Conservation (phyloP, 495 filamentous ascomycete species). For the Aspergillus cavernicola region DNA sequence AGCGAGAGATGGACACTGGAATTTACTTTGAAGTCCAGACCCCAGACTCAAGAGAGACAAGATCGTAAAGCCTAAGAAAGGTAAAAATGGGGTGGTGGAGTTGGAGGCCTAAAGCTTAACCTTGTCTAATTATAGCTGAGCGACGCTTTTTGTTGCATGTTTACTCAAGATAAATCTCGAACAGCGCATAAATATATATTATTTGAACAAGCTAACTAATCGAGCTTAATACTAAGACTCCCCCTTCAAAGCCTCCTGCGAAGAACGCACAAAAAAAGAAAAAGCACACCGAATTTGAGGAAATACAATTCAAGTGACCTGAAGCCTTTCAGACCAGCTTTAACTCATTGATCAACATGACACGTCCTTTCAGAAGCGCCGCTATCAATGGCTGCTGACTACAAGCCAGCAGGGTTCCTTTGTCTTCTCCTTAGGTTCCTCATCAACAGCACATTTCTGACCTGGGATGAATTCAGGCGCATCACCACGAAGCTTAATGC, state of each 20-base stretch:
- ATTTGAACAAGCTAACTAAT: too few relatives aligned
- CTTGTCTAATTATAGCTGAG: too few relatives aligned
- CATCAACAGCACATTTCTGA: background rate
- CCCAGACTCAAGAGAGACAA: too few relatives aligned
- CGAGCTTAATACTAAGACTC: background rate
- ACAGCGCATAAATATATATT: too few relatives aligned
- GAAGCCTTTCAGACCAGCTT: background rate
- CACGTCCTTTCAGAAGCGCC: background rate
- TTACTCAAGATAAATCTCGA: too few relatives aligned
- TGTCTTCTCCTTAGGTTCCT: background rate
- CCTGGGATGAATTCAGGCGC: constrained; percentile 24
- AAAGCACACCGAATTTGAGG: background rate
- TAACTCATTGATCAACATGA: background rate
- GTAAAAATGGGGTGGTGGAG: too few relatives aligned
- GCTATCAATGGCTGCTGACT: constrained; percentile 6
- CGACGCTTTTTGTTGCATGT: too few relatives aligned
- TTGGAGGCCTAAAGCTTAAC: too few relatives aligned
- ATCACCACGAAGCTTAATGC: constrained; percentile 16
- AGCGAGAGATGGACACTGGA: too few relatives aligned
- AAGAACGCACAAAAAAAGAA: background rate
- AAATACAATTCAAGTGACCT: background rate
- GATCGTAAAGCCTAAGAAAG: too few relatives aligned
- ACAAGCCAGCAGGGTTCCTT: constrained; percentile 13
- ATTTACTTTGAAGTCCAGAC: too few relatives aligned
- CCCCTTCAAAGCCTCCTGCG: background rate